These are phyloP conservation scores for Epichloe sp. DNA, from an alignment of 2,329 filamentous ascomycete genomes.

Conservation along the genomic window DNA sequence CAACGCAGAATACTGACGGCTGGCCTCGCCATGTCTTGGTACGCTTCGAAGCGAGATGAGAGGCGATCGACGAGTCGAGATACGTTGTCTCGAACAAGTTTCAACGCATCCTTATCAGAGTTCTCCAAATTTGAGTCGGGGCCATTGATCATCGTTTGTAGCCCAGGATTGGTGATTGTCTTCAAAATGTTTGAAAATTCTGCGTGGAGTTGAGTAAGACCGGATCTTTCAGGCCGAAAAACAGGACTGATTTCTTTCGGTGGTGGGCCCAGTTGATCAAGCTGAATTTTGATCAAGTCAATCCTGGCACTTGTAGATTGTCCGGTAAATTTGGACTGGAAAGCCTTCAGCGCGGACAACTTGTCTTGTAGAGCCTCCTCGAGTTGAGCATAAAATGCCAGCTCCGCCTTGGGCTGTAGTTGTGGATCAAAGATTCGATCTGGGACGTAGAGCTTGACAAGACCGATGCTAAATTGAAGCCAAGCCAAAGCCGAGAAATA, in stretches of 20 bases:
- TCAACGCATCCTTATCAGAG: constrained; percentile 24
- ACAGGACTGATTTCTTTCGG: constrained; percentile 53
- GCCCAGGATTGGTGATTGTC: constrained; percentile 35
- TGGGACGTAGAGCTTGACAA: constrained; percentile 71
- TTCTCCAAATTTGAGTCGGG: constrained; percentile 11
- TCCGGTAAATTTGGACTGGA: constrained; percentile 56
- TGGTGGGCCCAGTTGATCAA: constrained; percentile 50
- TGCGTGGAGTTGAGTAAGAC: constrained; percentile 60
- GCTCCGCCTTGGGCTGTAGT: constrained; percentile 51
- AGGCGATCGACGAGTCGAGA: constrained; percentile 58
- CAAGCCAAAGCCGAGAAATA: constrained; percentile 45
- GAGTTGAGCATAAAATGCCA: constrained; percentile 42
- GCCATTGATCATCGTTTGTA: constrained; percentile 1
- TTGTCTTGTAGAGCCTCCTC: constrained; percentile 40
- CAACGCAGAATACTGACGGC: constrained; percentile 68
- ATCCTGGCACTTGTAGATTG: constrained; percentile 55
- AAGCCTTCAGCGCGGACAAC: constrained; percentile 47
- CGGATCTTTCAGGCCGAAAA: constrained; percentile 55
- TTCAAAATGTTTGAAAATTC: constrained; percentile 71
- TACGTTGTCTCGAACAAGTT: constrained; percentile 44
- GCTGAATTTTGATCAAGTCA: constrained; percentile 47
- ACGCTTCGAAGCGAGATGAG: constrained; percentile 56
- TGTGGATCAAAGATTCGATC: constrained; percentile 77
- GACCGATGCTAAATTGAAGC: constrained; percentile 61
- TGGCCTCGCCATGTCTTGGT: constrained; percentile 73